These are phyloP conservation scores for Sporothrix curviconia DNA, from an alignment of 2,329 filamentous ascomycete species.

Conservation along the genomic window DNA sequence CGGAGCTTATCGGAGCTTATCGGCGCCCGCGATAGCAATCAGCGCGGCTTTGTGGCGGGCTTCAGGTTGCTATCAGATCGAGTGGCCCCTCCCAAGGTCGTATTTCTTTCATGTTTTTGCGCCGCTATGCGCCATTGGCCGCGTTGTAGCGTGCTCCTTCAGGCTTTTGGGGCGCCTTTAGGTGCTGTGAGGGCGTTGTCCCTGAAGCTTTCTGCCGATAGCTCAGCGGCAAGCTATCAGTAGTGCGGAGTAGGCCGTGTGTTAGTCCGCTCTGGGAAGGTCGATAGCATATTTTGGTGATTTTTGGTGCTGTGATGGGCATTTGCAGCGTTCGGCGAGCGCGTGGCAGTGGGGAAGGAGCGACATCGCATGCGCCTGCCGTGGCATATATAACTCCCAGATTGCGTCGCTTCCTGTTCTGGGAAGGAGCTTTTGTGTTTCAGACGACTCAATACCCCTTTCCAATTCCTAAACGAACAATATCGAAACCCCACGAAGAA, in stretches of 20 bases:
- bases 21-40: not conserved
- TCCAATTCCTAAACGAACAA: no score
- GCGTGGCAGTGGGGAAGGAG: no score
- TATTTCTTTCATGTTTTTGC: not conserved
- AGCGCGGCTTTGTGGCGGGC: not conserved
- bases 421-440: not conserved
- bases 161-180: no score
- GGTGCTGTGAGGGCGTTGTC: no score
- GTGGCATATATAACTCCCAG: not conserved
- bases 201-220: no score
- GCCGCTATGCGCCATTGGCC: not conserved
- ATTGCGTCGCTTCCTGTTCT: not conserved
- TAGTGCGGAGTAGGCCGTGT: constrained; percentile 5
- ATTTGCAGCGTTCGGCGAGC: not conserved
- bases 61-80: constrained; percentile 4
- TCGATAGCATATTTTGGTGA: constrained; percentile 7
- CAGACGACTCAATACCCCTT: no score
- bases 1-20: no score
- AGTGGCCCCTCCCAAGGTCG: no score
- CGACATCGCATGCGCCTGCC: not conserved
- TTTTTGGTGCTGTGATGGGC: not conserved
- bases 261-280: constrained; percentile 7
- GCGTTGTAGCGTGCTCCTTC: no score
- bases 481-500: no score
- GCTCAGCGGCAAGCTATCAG: constrained; percentile 7